phyloP scores from a whole-genome alignment of 2,329 filamentous ascomycete species.

The Fusarium lyarnte region DNA sequence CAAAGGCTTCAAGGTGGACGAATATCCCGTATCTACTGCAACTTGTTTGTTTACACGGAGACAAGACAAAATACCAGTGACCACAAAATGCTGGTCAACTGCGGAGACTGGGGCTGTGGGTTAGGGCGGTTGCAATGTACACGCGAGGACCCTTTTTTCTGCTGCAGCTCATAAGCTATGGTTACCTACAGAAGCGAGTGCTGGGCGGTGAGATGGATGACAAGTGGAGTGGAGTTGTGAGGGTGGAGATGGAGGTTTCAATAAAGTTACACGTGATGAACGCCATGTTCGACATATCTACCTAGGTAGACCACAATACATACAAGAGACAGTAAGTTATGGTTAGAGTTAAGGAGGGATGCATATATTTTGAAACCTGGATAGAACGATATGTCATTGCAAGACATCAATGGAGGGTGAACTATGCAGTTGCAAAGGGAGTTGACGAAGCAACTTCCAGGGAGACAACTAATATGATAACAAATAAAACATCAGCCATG shows the following conservation, averaged over 20 bases:
- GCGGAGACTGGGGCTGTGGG: constrained; percentile 21
- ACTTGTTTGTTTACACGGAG: neutral
- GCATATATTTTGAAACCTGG: neutral
- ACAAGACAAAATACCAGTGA: constrained; percentile 4
- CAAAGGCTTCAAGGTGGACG: neutral
- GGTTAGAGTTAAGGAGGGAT: neutral
- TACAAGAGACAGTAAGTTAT: neutral
- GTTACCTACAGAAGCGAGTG: neutral
- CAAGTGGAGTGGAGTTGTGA: neutral
- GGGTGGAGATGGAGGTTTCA: constrained; percentile 20
- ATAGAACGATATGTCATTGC: neutral
- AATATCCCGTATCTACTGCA: neutral
- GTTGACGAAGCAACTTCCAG: constrained; percentile 22
- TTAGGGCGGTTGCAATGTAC: constrained; percentile 15
- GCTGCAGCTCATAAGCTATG: constrained; percentile 22
- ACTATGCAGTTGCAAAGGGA: neutral
- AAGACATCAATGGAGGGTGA: constrained; percentile 2
- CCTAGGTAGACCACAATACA: neutral
- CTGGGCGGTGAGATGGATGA: constrained; percentile 25
- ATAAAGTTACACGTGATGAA: constrained; percentile 26
- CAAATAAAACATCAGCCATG: constrained; percentile 10
- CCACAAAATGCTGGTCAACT: neutral
- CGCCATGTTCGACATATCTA: constrained; percentile 5
- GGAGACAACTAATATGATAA: neutral
- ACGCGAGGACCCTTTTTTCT: neutral